Base-by-base conservation (phyloP, 768 basidiomycete species). In the Macrocybe gigantea region DNA sequence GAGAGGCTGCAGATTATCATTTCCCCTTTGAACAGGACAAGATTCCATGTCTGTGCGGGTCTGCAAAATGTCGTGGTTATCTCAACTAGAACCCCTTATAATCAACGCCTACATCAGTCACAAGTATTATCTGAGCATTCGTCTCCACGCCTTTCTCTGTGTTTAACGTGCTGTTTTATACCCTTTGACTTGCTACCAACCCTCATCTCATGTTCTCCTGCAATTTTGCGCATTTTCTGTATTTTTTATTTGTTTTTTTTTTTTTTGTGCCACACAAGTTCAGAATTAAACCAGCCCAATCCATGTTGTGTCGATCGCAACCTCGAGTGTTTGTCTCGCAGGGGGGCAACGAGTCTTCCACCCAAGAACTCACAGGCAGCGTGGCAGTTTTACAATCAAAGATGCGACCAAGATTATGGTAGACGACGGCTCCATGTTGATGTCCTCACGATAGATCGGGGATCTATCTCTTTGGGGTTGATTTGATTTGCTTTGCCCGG, bases 1-100 rank as follows among this genome's bases (percentile, higher is more conserved):
- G 33, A 34, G 37, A 33, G 47, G 41, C 22, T 48, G 45, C 60
- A 93, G 93, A 99, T 72, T 99, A 99, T 69, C 94, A 98, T 68
- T 99, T 99, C 74, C 95, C 96, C 38, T 88, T 96, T 62, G 96
- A 99, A 70, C 91, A 96, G 67, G 93, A 94, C 72, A 94, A 95
- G 74, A 93, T 94, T 58, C 88, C 88, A 48, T 93, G 92, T 73
- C 74, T 93, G 29, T 95, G 92, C 60, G 86, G 94, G 58, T 88
- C 92, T 58, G 73, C 76, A 55, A 88, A 88, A 69, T 97, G 94
- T 70, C 87, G 94, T 60, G 93, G 93, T 53, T 95, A 81, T 74
- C 87, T 96, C 74, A 96, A 96, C 72, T 97, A 88, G 80, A 78
- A 46, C 59, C 51, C 46, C 34, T 59, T 60, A 59, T 66, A 64